Evolutionary conservation across 2,329 filamentous ascomycete species (phyloP).

Genomic region (Alternaria gaisen): DNA sequence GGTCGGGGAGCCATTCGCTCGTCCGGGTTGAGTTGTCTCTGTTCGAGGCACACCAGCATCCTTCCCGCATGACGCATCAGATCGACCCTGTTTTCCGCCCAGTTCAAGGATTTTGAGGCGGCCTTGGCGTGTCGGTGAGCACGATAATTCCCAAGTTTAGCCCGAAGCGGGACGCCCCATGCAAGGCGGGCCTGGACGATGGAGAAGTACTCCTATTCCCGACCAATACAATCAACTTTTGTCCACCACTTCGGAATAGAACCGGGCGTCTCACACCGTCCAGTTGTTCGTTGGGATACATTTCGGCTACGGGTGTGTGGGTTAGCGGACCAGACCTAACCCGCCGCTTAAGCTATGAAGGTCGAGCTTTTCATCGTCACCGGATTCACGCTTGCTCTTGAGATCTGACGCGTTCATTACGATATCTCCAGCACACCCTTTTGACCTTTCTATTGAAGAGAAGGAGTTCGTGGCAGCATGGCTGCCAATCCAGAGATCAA

Average conservation of each 20-base stretch:
- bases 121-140: conserved; percentile 9
- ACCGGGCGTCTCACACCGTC: conserved; percentile 11
- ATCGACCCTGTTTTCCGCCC: conserved; percentile 1
- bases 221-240: conserved; percentile 16
- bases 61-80: conserved; percentile 11
- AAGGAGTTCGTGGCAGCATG: conserved; percentile 38
- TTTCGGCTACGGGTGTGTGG: conserved; percentile 13
- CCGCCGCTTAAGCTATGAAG: conserved; percentile 16
- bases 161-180: conserved; percentile 3
- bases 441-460: neutral
- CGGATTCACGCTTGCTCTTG: neutral
- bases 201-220: conserved; percentile 23
- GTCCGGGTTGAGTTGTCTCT: neutral
- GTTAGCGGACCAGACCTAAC: conserved; percentile 18
- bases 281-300: conserved; percentile 18
- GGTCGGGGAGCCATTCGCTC: conserved; percentile 14
- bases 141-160: conserved; percentile 1
- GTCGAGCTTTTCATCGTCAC: conserved; percentile 17
- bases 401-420: conserved; percentile 7
- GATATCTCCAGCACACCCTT: conserved; percentile 2
- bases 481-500: conserved; percentile 48
- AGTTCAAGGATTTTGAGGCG: neutral
- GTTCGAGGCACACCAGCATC: neutral
- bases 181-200: conserved; percentile 2
- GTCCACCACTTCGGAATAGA: conserved; percentile 12